Conservation (phyloP, 2,329 filamentous ascomycete genomes). For the Penicillium hesseltinei region DNA sequence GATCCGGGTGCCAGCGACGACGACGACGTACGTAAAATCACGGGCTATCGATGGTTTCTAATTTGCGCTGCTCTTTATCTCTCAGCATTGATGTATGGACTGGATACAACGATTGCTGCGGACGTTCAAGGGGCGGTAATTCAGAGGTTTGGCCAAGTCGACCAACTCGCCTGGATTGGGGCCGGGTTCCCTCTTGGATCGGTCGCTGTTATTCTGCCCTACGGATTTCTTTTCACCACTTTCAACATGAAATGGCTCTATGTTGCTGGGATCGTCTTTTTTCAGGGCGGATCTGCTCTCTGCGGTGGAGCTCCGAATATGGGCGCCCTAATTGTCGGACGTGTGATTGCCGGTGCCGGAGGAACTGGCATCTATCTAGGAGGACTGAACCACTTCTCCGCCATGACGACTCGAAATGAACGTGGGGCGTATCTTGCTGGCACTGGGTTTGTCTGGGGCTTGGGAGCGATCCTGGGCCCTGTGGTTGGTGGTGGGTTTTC, state of each 20-base stretch:
- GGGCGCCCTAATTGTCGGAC: constrained; percentile 47
- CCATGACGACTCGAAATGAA: neutral
- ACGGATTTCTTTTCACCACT: constrained; percentile 38
- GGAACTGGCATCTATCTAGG: constrained; percentile 33
- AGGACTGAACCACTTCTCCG: neutral
- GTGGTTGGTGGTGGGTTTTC: constrained; percentile 39
- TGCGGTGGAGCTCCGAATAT: constrained; percentile 49
- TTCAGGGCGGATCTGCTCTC: constrained; percentile 35
- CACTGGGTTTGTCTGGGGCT: constrained; percentile 32
- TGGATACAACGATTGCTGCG: constrained; percentile 51
- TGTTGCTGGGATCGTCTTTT: constrained; percentile 29
- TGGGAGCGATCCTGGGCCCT: constrained; percentile 37
- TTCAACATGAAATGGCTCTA: constrained; percentile 50
- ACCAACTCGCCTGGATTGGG: constrained; percentile 46
- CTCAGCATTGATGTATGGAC: constrained; percentile 39
- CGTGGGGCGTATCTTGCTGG: constrained; percentile 27
- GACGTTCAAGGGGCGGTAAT: constrained; percentile 48
- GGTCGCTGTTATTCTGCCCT: constrained; percentile 39
- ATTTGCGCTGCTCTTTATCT: constrained; percentile 30
- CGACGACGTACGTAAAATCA: neutral
- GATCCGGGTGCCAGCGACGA: neutral
- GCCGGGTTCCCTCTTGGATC: constrained; percentile 46
- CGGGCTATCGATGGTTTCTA: constrained; percentile 14
- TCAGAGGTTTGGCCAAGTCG: constrained; percentile 37
- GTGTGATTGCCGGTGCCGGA: constrained; percentile 36